A percentile compares a stretch with the other conserved stretches of the same genome.
phyloP scores from a whole-genome alignment of 768 basidiomycete genomes.

The Kwoniella bestiolae region DNA sequence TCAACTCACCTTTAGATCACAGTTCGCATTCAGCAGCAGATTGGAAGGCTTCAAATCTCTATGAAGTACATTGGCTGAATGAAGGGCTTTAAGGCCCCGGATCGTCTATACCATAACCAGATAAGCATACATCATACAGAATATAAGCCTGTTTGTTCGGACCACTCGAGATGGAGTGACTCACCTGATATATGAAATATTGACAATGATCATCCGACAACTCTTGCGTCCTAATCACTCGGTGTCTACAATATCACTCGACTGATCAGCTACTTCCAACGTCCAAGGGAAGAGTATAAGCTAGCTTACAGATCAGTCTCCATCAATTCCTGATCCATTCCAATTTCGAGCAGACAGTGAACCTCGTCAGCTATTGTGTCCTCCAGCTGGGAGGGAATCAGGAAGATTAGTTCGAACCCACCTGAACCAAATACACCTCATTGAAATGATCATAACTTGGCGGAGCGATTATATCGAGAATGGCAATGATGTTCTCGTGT shows the following conservation, averaged over 20 bases:
- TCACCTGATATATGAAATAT: constrained; percentile 89
- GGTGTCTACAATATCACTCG: constrained; percentile 65
- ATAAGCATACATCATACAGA: no score
- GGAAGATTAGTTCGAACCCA: no score
- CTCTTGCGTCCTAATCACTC: constrained; percentile 93
- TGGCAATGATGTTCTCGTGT: constrained; percentile 89
- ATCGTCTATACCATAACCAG: constrained; percentile 65
- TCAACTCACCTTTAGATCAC: constrained; percentile 79
- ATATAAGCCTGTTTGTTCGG: no score
- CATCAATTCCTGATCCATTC: constrained; percentile 63
- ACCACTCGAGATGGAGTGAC: constrained; percentile 10
- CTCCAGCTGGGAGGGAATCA: no score
- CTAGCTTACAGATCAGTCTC: constrained; percentile 75
- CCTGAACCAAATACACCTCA: constrained; percentile 68
- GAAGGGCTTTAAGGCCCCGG: constrained; percentile 89
- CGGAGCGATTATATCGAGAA: constrained; percentile 90
- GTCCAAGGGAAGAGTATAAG: no score
- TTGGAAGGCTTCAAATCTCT: constrained; percentile 97
- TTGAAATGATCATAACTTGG: constrained; percentile 74
- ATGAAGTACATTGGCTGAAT: constrained; percentile 86
- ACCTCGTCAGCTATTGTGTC: no score
- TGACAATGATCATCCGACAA: constrained; percentile 94
- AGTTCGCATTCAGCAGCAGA: constrained; percentile 91
- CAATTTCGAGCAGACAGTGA: neutral
- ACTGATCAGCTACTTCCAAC: neutral